Base-by-base conservation (phyloP, 441 rosid species). In the Corymbia calophylla region DNA sequence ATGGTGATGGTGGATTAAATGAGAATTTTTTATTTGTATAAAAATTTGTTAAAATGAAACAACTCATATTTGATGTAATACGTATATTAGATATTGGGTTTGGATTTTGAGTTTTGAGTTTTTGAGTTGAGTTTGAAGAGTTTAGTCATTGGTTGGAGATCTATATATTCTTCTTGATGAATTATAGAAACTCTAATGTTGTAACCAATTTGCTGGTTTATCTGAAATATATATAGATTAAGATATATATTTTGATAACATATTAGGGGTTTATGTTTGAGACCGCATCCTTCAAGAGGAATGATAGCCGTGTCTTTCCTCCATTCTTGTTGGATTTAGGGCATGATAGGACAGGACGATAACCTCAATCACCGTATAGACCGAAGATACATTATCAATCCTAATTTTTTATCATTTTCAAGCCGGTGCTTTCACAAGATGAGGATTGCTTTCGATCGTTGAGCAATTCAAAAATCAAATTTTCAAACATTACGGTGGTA, bases 141-240 rank as follows among this genome's bases (percentile, higher is more conserved):
- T 62, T 27, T 27, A 62, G 68, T 29, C 29, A 16, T 62, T 62
- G 29, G 3, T 14, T 29, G 32, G 68, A 29, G 31, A 62, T 5
- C 16, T 60, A 13, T 60, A 58, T 2, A 27, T 27, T 27, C 7
- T 11, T 60, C 25, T 60, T 10, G 15, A 60, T 27, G 31, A 27
- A 60, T 27, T 5, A 11, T 62, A 29, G 13, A 1, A 29, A 62
- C 0, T 62, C 8, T 14, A n/a, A 29, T 62, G 17, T 62, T 14
- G 35, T 29, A 62, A n/a, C 0, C 4, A 29, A 62, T 14, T 58
- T 58, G 14, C 25, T 58, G 0, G 18, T 29, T 29, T 62, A 62
- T 62, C 5, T 29, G 0, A 29, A 62, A 62, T 62, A 62, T 14
- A 62, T 3, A 29, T 62, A 62, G 9, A 1, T 29, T 2, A 18